A percentile compares a stretch with the other conserved stretches of the same genome.
phyloP scores from a whole-genome alignment of 176 grass and related monocot genomes.

The Dactylis glomerata region DNA sequence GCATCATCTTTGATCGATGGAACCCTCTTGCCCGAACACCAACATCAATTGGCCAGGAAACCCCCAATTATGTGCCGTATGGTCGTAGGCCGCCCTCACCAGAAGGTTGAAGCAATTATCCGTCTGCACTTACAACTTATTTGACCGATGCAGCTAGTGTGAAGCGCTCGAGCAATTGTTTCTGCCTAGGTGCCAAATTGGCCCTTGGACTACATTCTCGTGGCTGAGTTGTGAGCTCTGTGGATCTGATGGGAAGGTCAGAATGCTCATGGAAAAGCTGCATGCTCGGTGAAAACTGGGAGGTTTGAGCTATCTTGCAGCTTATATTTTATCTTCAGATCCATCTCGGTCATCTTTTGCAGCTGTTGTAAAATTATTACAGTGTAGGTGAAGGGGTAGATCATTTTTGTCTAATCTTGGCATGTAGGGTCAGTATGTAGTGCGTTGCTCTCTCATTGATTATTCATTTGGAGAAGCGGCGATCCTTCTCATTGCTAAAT shows the following conservation, averaged over 20 bases:
- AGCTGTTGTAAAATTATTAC: slow-evolving; percentile 49
- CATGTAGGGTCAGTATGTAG: slow-evolving; percentile 51
- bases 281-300: slow-evolving; percentile 2
- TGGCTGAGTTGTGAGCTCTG: slow-evolving; percentile 14
- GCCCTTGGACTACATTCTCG: slow-evolving; percentile 25
- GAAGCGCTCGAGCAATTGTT: slow-evolving; percentile 26
- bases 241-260: slow-evolving; percentile 27
- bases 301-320: neutral
- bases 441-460: slow-evolving; percentile 50
- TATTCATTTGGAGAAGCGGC: slow-evolving; percentile 57
- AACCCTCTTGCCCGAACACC: slow-evolving; percentile 63
- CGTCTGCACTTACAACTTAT: slow-evolving; percentile 28
- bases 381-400: slow-evolving; percentile 53
- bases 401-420: slow-evolving; percentile 46
- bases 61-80: slow-evolving; percentile 30
- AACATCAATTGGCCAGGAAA: slow-evolving; percentile 55
- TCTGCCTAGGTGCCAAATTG: slow-evolving; percentile 24
- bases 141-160: slow-evolving; percentile 25
- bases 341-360: slow-evolving; percentile 22
- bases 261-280: slow-evolving; percentile 21
- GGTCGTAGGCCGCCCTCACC: slow-evolving; percentile 40
- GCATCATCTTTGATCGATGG: slow-evolving; percentile 90
- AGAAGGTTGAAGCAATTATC: slow-evolving; percentile 41
- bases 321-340: slow-evolving; percentile 25
- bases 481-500: slow-evolving; percentile 49